Base-by-base conservation (phyloP, 345 rosid genomes). In the Gynandropsis gynandra region DNA sequence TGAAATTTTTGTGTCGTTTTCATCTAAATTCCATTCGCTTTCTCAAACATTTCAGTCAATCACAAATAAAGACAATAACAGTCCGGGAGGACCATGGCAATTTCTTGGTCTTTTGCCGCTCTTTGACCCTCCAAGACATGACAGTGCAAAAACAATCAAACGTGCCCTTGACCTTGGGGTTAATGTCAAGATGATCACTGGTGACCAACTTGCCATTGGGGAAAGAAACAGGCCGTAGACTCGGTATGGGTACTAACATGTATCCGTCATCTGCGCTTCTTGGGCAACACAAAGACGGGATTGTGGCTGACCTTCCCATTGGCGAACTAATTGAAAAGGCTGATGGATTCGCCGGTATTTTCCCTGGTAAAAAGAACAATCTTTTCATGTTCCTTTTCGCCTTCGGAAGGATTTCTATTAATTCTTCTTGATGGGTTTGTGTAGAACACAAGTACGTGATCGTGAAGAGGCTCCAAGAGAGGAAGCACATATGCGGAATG, bases 401-500 rank as follows among this genome's bases (percentile, higher is more conserved):
- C n/a, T n/a, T n/a, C n/a, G n/a, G n/a, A n/a, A 48, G 21, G 14
- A 7, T 17, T 19, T 42, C 48, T 17, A 21, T 12, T 21, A 6
- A 34, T 1, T 55, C 0, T 55, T 12, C 49, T 55, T 34, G 29
- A 16, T 56, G 10, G 43, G 8, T 58, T 6, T 63, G 18, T 42
- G 27, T 44, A 83, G 97, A 89, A 70, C 97, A 89, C 76, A 89
- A 89, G 61, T 89, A 86, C 39, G 94, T 83, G 80, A 89, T 89
- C 40, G 97, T 89, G 56, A 83, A 73, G 80, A 78, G 80, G 68
- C 80, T 89, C 19, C 96, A 89, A 59, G 82, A 72, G 5, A 80
- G 68, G 83, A 86, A 89, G 48, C 96, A 89, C 60, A 86, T 89
- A 11, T 86, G 95, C 47, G 97, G 97, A 35, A 89, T 89, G 95